Evolutionary conservation across 805 yeast genomes (phyloP).

Genomic region (Candida argentea): DNA sequence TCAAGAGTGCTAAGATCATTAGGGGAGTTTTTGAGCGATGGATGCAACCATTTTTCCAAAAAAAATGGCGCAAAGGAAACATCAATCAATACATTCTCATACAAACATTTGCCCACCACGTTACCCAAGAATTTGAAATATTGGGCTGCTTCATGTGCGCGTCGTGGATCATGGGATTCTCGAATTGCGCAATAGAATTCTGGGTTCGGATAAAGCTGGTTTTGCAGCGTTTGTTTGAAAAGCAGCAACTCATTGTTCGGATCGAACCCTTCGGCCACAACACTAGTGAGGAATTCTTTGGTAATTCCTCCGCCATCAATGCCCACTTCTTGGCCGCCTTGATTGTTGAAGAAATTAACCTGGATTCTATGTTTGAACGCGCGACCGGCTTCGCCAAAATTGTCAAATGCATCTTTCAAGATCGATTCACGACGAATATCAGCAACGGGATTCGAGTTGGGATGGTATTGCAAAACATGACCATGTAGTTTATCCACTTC

Average conservation of each 20-base stretch:
- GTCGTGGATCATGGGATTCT: conserved; percentile 20
- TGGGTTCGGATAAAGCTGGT: conserved; percentile 71
- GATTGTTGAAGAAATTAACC: conserved; percentile 61
- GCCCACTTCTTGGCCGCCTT: conserved; percentile 71
- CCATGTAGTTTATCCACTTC: conserved; percentile 37
- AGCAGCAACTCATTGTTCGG: conserved; percentile 16
- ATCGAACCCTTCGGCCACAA: conserved; percentile 59
- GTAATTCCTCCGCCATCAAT: conserved; percentile 97
- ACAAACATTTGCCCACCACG: conserved; percentile 80
- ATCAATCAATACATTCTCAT: conserved; percentile 74
- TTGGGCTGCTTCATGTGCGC: conserved; percentile 15
- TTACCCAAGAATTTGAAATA: conserved; percentile 62
- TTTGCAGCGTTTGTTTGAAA: conserved; percentile 35
- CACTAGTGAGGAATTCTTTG: conserved; percentile 74
- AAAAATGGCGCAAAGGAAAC: conserved; percentile 82
- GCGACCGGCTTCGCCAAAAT: conserved; percentile 42
- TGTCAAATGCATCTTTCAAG: conserved; percentile 65
- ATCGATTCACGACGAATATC: conserved; percentile 58
- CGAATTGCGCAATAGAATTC: conserved; percentile 29
- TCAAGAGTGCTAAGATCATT: conserved; percentile 75
- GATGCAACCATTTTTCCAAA: conserved; percentile 51
- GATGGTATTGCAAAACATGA: not conserved
- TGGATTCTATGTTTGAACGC: conserved; percentile 49
- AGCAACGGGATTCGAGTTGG: conserved; percentile 18
- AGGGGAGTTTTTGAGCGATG: conserved; percentile 47